Percentiles rank a stretch among this genome's conserved stretches.
Conservation (phyloP, 805 yeast genomes). For the Candida koratica region DNA sequence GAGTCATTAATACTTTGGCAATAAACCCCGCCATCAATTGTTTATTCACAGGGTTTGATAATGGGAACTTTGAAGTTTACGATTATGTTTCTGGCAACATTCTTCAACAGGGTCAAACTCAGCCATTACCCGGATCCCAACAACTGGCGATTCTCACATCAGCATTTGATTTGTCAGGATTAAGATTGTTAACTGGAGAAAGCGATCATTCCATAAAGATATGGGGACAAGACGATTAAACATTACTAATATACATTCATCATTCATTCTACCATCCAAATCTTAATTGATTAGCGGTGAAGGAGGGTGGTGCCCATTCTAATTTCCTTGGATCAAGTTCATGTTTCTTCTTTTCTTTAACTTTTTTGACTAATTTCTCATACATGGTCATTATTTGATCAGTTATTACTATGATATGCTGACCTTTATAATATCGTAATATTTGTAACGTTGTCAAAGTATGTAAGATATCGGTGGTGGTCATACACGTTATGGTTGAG, state of each 20-base stretch:
- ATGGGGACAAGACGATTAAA: constrained; percentile 41
- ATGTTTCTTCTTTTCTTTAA: constrained; percentile 68
- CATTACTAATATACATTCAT: constrained; percentile 8
- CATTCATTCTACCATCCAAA: constrained; percentile 73
- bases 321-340: constrained; percentile 67
- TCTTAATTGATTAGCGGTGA: constrained; percentile 90
- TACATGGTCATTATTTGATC: constrained; percentile 76
- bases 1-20: constrained; percentile 65
- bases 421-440: constrained; percentile 90
- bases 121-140: constrained; percentile 62
- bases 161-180: constrained; percentile 74
- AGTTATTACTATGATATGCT: constrained; percentile 81
- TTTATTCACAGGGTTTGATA: constrained; percentile 77
- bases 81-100: constrained; percentile 72
- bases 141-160: constrained; percentile 68
- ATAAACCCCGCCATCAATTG: constrained; percentile 58
- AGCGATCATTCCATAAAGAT: constrained; percentile 83
- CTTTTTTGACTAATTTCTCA: constrained; percentile 51
- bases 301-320: constrained; percentile 93
- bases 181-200: constrained; percentile 79
- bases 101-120: constrained; percentile 51
- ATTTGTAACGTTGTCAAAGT: constrained; percentile 89
- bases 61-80: constrained; percentile 72
- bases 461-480: constrained; percentile 91
- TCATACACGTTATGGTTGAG: constrained; percentile 83